Evolutionary conservation across 2,329 filamentous ascomycete genomes (phyloP).

Genomic region (Fusarium equiseti): DNA sequence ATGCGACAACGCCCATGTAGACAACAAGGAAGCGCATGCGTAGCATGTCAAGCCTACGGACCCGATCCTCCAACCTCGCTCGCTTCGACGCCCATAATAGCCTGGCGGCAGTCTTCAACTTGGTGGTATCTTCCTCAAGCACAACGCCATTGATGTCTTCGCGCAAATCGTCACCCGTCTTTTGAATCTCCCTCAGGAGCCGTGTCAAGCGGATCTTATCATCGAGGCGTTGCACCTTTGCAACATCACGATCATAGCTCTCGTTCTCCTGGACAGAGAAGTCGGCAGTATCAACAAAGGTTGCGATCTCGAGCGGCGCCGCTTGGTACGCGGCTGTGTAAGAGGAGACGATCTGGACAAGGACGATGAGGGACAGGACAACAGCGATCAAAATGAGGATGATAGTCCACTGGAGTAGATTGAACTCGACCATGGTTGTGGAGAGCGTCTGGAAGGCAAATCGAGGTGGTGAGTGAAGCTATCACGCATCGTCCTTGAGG

Average conservation of each 20-base stretch:
- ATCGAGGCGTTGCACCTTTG: constrained; percentile 68
- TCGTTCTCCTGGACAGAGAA: constrained; percentile 74
- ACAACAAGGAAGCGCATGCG: constrained; percentile 74
- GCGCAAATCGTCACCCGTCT: constrained; percentile 69
- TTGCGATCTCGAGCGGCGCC: constrained; percentile 68
- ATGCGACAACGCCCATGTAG: constrained; percentile 70
- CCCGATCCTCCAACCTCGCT: constrained; percentile 66
- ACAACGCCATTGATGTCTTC: constrained; percentile 69
- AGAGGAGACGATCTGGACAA: constrained; percentile 63
- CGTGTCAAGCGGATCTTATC: constrained; percentile 71
- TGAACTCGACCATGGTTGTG: constrained; percentile 63
- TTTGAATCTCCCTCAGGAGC: constrained; percentile 72
- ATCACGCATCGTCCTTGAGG: constrained; percentile 46
- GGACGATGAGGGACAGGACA: constrained; percentile 66
- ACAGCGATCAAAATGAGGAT: constrained; percentile 70
- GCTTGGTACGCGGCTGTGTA: constrained; percentile 68
- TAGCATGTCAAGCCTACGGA: constrained; percentile 70
- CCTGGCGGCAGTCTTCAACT: constrained; percentile 62
- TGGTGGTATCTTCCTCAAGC: constrained; percentile 58
- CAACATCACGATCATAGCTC: constrained; percentile 71
- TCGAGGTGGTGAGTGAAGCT: constrained; percentile 46
- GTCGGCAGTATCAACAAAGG: constrained; percentile 71
- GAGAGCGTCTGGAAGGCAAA: constrained; percentile 46
- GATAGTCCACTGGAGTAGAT: constrained; percentile 67
- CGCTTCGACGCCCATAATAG: constrained; percentile 70